Evolutionary conservation across 257 asterid species (phyloP).

Genomic region (Nicotiana otophora): DNA sequence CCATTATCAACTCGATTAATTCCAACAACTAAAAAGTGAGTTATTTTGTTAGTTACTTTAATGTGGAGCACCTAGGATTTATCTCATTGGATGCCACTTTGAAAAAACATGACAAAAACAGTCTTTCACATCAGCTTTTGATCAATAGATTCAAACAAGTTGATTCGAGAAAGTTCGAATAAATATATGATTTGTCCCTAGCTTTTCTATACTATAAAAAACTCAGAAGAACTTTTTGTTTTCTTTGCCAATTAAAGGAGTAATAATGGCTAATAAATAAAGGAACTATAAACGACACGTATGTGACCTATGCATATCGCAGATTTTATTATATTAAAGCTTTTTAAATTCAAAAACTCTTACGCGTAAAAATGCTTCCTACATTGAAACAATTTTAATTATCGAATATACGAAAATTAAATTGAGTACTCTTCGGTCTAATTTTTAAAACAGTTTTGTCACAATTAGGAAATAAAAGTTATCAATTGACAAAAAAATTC

Average conservation of each 20-base stretch:
- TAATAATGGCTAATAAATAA: neutral
- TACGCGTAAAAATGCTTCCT: no score
- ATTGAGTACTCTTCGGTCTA: no score
- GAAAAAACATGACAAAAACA: neutral
- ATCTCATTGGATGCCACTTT: slow-evolving; percentile 6
- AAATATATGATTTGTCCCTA: slow-evolving; percentile 8
- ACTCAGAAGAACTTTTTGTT: neutral
- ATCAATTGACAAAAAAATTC: no score
- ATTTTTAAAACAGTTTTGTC: no score
- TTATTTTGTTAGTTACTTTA: slow-evolving; percentile 1
- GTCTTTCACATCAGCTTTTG: neutral
- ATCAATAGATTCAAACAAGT: neutral
- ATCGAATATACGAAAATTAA: no score
- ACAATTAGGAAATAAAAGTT: no score
- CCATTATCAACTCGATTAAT: neutral
- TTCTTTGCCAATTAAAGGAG: neutral
- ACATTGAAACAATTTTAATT: no score
- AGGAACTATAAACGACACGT: neutral
- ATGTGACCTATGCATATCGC: neutral
- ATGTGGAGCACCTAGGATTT: slow-evolving; percentile 12
- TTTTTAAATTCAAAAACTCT: neutral
- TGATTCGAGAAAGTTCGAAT: slow-evolving; percentile 10
- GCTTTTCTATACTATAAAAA: neutral
- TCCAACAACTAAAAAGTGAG: neutral
- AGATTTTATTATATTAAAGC: neutral